Percentiles rank a stretch among this genome's conserved stretches.
Conservation (phyloP, 2,329 filamentous ascomycete genomes). For the Massarina eburnea region DNA sequence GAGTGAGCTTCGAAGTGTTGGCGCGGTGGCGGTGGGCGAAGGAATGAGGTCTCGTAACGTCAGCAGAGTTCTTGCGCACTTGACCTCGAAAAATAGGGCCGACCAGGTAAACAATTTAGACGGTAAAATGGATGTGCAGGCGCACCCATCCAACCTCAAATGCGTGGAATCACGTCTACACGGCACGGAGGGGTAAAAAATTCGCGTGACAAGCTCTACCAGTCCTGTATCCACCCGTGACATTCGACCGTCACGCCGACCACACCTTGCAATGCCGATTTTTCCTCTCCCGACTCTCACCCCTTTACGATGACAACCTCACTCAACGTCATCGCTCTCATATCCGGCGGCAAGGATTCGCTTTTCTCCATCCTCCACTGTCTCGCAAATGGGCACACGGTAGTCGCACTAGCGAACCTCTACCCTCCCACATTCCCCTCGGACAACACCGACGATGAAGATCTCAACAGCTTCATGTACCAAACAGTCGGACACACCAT, state of each 20-base stretch:
- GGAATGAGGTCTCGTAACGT: too few species aligned
- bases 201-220: constrained; percentile 1
- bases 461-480: constrained; percentile 99
- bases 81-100: too few species aligned
- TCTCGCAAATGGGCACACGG: constrained; percentile 76
- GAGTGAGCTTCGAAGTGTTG: too few species aligned
- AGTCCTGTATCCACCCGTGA: background rate
- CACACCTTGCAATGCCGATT: constrained; percentile 4
- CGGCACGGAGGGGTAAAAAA: background rate
- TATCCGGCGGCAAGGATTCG: constrained; percentile 97
- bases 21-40: too few species aligned
- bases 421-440: constrained; percentile 56
- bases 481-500: constrained; percentile 92
- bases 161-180: too few species aligned
- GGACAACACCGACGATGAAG: constrained; percentile 57
- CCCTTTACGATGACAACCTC: constrained; percentile 6
- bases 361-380: constrained; percentile 93
- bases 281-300: constrained; percentile 13
- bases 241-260: background rate
- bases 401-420: constrained; percentile 89
- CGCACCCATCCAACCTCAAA: too few species aligned
- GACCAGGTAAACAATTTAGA: too few species aligned
- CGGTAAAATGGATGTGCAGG: too few species aligned
- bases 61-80: too few species aligned
- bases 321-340: constrained; percentile 74